Base-by-base conservation (phyloP, 306 rosid genomes). In the Crotalaria pallida region DNA sequence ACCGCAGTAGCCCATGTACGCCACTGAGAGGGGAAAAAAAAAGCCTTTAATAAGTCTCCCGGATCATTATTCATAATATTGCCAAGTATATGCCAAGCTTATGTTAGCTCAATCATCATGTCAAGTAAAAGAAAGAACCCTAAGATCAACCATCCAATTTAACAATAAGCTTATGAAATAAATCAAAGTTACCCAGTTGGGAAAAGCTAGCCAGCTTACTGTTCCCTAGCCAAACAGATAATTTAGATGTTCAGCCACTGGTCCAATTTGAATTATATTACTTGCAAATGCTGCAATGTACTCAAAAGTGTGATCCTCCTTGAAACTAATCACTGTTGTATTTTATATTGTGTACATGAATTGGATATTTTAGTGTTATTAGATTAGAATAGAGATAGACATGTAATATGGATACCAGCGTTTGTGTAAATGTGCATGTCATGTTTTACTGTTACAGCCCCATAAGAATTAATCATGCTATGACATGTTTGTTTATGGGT, bases 401-500 rank as follows among this genome's bases (percentile, higher is more conserved):
- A 38, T 16, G 24, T 43, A 52, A 47, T 4, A 27, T 36, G 31
- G 40, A 65, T 38, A 50, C 45, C 69, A 19, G 63, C 75, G 58
- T 11, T 15, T 22, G 48, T 64, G 60, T 34, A 18, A 55, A 31
- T 21, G 31, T 45, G 40, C 33, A 47, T 11, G 34, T 33, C n/a
- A n/a, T n/a, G n/a, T n/a, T n/a, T n/a, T n/a, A n/a, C n/a, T n/a
- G 47, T 34, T 65, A 10, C 33, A 38, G 18, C 66, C 6, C 48
- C 76, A 3, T 27, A 50, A 29, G 51, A 72, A 65, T 13, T 41
- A 31, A 65, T 60, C 64, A 48, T 31, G 58, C 44, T 73, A 55
- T 44, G 64, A 78, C 31, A 55, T 45, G 73, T 55, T 44, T 53
- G 50, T 69, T 26, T 16, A 72, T n/a, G 22, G 60, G 50, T 10